These are phyloP conservation scores for Lithohypha guttulata DNA, from an alignment of 2,329 filamentous ascomycete genomes.

Conservation along the genomic window DNA sequence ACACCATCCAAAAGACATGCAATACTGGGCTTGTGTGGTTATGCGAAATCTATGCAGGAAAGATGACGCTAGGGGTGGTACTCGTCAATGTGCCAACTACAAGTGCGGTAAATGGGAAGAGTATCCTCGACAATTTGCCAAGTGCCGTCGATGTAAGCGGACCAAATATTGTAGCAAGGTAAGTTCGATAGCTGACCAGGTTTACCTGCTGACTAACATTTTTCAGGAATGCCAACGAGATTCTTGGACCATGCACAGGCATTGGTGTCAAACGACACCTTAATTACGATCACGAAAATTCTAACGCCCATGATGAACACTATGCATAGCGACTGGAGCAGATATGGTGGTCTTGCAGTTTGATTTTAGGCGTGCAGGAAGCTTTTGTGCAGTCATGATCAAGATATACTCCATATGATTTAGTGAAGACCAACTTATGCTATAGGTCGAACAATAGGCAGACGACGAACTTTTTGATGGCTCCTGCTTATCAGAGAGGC, in stretches of 20 bases:
- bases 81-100: conserved; percentile 95
- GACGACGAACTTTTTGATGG: too few species aligned
- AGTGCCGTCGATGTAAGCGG: conserved; percentile 86
- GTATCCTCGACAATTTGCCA: conserved; percentile 91
- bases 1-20: conserved; percentile 93
- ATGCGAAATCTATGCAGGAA: conserved; percentile 98
- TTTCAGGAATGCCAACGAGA: conserved; percentile 79
- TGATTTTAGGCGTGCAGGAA: too few species aligned
- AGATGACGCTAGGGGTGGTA: conserved; percentile 86
- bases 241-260: conserved; percentile 94
- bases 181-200: background rate
- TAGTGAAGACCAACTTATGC: too few species aligned
- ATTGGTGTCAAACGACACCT: conserved; percentile 60
- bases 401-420: too few species aligned
- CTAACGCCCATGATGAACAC: conserved; percentile 15
- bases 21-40: conserved; percentile 98
- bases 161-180: conserved; percentile 99
- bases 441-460: too few species aligned
- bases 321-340: conserved; percentile 21
- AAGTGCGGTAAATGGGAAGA: conserved; percentile 98
- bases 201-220: background rate
- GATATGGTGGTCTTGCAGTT: too few species aligned
- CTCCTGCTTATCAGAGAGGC: too few species aligned
- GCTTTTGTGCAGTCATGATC: too few species aligned
- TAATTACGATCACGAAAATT: conserved; percentile 4